A percentile compares a stretch with the other conserved stretches of the same genome.
phyloP scores from a whole-genome alignment of 2,329 filamentous ascomycete genomes.

The Tolypocladium sp. region DNA sequence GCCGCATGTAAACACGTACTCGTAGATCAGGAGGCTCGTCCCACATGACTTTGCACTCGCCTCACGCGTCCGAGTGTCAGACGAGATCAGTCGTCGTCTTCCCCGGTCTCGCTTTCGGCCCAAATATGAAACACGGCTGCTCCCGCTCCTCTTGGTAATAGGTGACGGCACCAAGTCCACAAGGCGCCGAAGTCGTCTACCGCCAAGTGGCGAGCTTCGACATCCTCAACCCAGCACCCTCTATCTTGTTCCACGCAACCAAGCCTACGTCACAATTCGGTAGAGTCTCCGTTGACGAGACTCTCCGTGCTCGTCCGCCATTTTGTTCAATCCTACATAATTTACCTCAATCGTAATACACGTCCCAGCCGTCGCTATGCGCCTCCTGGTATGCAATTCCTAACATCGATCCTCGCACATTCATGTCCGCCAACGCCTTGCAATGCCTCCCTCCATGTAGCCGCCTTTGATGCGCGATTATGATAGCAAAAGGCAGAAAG shows the following conservation, averaged over 20 bases:
- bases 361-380: background rate
- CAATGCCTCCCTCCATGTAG: slow-evolving; percentile 1
- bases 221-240: too few species aligned
- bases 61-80: too few species aligned
- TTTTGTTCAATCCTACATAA: background rate
- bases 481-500: background rate
- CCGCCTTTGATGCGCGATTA: background rate
- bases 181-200: background rate
- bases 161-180: background rate
- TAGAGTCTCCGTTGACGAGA: background rate
- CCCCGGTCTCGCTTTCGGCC: too few species aligned
- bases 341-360: background rate
- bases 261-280: background rate
- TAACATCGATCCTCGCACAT: background rate
- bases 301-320: background rate
- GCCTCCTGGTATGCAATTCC: background rate
- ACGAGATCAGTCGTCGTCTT: too few species aligned
- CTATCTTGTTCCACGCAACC: background rate
- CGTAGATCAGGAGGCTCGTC: too few species aligned
- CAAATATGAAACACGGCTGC: too few species aligned
- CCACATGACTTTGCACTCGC: too few species aligned
- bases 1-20: too few species aligned
- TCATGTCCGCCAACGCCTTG: background rate
- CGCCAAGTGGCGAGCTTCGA: background rate
- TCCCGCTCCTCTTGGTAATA: background rate